Evolutionary conservation across 805 yeast genomes (phyloP), one percentile per base, ranked within the genome.

Genomic region (Pichia rugopelliculosa): DNA sequence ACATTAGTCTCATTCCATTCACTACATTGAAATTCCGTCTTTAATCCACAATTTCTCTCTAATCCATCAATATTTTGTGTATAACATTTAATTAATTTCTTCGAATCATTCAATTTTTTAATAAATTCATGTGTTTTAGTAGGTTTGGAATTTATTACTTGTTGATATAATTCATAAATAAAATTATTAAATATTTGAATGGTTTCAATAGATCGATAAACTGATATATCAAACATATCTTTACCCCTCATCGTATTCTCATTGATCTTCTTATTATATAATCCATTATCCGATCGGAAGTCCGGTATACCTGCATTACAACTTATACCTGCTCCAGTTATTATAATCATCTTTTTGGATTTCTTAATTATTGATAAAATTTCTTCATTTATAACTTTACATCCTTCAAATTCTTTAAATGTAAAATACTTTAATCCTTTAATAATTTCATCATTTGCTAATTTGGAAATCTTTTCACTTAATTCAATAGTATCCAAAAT

Each of bases 251-350:
- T 59, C 38, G 72, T 73, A 1, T 90, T 84, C 55, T 77, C 75
- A 53, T 76, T 77, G 86, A 66, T 80, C 11, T 37, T 47, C 25
- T 49, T 49, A 50, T 84, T 80, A 67, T 91, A 90, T 10, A 90
- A 73, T 2, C 98, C 98, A 55, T 84, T 78, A 10, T 81, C 70
- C 4, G 95, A 85, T 47, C 98, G 74, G 62, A 90, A 90, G 62
- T 91, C 98, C 3, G 99, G 99, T 41, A 91, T 93, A 0, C 99
- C 98, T 1, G 98, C 97, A 61, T 86, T 87, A 62, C 96, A 88
- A 15, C 96, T 87, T 49, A 91, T 88, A 0, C 99, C 99, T 2
- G 99, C 99, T 8, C 99, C 98, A 0, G 96, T 89, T 46, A 90
- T 70, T 4, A 86, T 73, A 20, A 84, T 72, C n/a, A 82, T 68